Evolutionary conservation across 1,284 basidiomycete genomes (phyloP).

Genomic region (Exsudoporus floridanus): DNA sequence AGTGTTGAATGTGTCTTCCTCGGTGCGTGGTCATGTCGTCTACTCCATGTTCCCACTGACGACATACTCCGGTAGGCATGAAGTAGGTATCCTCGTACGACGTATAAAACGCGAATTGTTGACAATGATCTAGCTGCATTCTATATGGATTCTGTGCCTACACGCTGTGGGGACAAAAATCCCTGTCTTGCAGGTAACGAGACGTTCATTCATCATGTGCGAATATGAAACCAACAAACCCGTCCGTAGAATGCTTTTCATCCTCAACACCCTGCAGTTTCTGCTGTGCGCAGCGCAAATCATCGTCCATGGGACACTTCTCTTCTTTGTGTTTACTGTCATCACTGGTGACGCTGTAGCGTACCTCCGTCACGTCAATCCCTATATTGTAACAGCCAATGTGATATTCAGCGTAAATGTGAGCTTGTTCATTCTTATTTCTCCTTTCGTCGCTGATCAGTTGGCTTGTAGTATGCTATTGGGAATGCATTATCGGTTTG

Average conservation of each 20-base stretch:
- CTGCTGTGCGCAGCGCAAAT: slow-evolving; percentile 16
- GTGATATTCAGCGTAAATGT: slow-evolving; percentile 16
- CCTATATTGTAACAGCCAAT: not conserved
- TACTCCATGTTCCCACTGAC: not conserved
- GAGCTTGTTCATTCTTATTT: not conserved
- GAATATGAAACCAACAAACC: not conserved
- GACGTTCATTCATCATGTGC: not conserved
- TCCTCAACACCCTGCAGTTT: slow-evolving; percentile 17
- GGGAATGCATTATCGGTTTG: slow-evolving; percentile 22
- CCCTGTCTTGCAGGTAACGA: slow-evolving; percentile 16
- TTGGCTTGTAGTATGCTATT: slow-evolving; percentile 13
- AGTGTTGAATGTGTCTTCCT: slow-evolving; percentile 17
- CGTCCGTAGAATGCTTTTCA: slow-evolving; percentile 9
- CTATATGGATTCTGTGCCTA: slow-evolving; percentile 25
- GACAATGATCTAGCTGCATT: slow-evolving; percentile 12
- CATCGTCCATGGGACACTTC: slow-evolving; percentile 1
- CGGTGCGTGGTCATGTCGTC: slow-evolving; percentile 11
- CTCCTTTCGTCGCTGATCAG: not conserved
- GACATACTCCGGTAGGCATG: slow-evolving; percentile 9
- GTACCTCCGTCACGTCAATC: not conserved
- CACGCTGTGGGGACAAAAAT: slow-evolving; percentile 10
- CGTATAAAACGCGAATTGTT: not conserved
- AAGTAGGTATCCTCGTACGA: slow-evolving; percentile 15
- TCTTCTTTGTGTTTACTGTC: slow-evolving; percentile 12
- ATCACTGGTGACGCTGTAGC: not conserved